Evolutionary conservation across 306 rosid species (phyloP), one percentile per base, ranked within the genome.

Genomic region (Casuarina cunninghamiana): DNA sequence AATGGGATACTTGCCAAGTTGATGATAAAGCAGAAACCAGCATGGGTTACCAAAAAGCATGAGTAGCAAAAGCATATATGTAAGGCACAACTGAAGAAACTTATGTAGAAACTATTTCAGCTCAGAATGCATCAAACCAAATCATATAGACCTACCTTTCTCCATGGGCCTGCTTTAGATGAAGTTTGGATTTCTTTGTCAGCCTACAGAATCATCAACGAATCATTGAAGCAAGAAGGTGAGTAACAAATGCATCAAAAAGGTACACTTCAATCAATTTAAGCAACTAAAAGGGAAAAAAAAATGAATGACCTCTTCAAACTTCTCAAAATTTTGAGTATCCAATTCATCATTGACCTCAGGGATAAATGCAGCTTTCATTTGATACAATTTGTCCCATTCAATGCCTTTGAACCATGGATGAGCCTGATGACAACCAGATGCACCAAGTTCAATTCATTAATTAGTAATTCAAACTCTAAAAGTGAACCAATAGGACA

Each of bases 241-340:
- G 55, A 83, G 86, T 78, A 57, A 72, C 69, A 76, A 51, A 76
- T 66, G 53, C 54, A 69, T 45, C 11, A 66, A 51, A 70, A 62
- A 75, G 61, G 53, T 57, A 48, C 16, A 68, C 10, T 51, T 49
- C 49, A 19, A 46, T 26, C 5, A 19, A 13, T 26, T 32, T 48
- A 51, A 61, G 44, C 63, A 38, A 16, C n/a, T 3, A 26, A 58
- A 26, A 58, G 6, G 42, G 43, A 73, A 53, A 71, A 61, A 68
- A 76, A 75, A 73, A 78, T 4, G 37, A 77, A 44, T 35, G 85
- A 96, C 99, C 98, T 93, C 99, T 51, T 96, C 98, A 85, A 96
- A 96, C 90, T 96, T 96, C 87, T 96, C 98, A 85, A 96, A 96
- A 82, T 96, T 96, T 84, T 95, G 99, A 86, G 99, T 95, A 84